Conservation (phyloP, 2,329 filamentous ascomycete genomes). For the Pseudogymnoascus sp. region DNA sequence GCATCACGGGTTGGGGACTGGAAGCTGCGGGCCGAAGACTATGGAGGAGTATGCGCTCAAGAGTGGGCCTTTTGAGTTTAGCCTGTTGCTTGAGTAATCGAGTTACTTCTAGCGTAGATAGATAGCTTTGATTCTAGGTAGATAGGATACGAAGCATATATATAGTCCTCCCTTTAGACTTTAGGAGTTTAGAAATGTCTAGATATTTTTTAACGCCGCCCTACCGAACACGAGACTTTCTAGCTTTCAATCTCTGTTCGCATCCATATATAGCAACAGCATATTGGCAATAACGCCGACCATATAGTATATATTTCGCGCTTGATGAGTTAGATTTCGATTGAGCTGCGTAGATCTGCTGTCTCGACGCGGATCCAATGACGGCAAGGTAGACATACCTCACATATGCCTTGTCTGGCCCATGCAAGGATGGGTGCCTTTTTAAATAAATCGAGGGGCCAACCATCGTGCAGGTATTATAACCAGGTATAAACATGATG, state of each 20-base stretch:
- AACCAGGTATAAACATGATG: neutral
- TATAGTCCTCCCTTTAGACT: neutral
- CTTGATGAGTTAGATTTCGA: neutral
- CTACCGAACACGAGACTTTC: neutral
- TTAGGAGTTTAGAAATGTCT: neutral
- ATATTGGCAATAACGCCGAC: neutral
- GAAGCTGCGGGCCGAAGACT: conserved; percentile 51
- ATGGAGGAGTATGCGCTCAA: conserved; percentile 39
- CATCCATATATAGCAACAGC: neutral
- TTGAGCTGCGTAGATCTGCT: neutral
- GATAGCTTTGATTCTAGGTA: neutral
- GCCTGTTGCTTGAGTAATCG: conserved; percentile 7
- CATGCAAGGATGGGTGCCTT: neutral
- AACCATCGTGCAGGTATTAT: neutral
- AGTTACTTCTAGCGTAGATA: neutral
- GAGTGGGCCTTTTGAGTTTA: conserved; percentile 22
- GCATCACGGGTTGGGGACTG: conserved; percentile 55
- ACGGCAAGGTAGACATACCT: neutral
- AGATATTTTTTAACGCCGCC: neutral
- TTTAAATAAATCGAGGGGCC: neutral
- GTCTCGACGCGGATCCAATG: neutral
- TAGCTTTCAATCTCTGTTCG: neutral
- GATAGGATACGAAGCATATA: neutral
- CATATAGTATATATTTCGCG: neutral
- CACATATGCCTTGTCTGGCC: neutral